Evolutionary conservation across 805 yeast species (phyloP).

Genomic region (Candida lessepsii): DNA sequence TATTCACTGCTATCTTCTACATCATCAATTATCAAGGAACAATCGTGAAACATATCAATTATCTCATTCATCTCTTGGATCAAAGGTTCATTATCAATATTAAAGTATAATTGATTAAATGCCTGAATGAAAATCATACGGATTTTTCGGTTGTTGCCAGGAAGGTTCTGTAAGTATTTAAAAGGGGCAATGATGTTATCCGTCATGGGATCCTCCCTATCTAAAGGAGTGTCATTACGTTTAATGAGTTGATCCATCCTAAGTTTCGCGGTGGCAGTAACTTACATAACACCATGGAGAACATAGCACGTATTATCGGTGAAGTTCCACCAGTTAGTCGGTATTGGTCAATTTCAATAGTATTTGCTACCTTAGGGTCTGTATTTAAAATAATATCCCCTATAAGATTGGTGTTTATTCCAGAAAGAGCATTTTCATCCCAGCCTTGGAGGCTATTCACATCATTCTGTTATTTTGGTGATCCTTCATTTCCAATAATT

Average conservation of each 20-base stretch:
- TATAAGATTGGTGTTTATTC: constrained; percentile 23
- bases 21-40: constrained; percentile 64
- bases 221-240: constrained; percentile 13
- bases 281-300: constrained; percentile 12
- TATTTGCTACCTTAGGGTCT: constrained; percentile 19
- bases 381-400: constrained; percentile 20
- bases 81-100: constrained; percentile 23
- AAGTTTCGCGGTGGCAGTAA: neutral
- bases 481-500: constrained; percentile 9
- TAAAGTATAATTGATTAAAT: constrained; percentile 33
- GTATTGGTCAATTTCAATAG: constrained; percentile 28
- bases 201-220: constrained; percentile 12
- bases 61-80: constrained; percentile 27
- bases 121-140: constrained; percentile 30
- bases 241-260: constrained; percentile 9
- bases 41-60: constrained; percentile 34
- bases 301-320: constrained; percentile 11
- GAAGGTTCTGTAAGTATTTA: constrained; percentile 29
- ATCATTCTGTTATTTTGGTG: constrained; percentile 33
- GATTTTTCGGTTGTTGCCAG: constrained; percentile 33
- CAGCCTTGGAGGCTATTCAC: constrained; percentile 41
- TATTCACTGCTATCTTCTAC: constrained; percentile 75
- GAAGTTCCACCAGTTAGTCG: constrained; percentile 23
- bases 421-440: constrained; percentile 25
- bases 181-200: constrained; percentile 26